phyloP scores from a whole-genome alignment of 176 grass and related monocot species.

The Melocanna baccifera region DNA sequence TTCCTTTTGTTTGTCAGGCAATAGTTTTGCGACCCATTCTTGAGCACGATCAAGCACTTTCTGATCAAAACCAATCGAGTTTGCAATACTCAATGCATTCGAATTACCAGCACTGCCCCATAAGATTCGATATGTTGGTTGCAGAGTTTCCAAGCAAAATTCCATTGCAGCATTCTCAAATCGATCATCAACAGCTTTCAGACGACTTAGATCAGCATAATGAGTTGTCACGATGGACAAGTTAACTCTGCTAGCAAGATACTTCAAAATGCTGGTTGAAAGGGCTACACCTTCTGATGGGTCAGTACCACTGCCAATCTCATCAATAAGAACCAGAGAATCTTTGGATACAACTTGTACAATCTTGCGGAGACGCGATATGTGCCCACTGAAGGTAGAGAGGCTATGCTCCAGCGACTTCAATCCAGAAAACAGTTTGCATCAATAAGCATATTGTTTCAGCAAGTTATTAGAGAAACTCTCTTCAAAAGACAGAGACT shows the following conservation, averaged over 20 bases:
- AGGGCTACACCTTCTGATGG: constrained; percentile 83
- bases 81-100: constrained; percentile 71
- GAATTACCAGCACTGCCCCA: constrained; percentile 77
- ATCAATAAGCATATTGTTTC: constrained; percentile 53
- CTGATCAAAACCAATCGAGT: constrained; percentile 78
- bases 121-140: constrained; percentile 65
- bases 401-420: constrained; percentile 81
- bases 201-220: constrained; percentile 64
- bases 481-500: constrained; percentile 58
- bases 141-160: constrained; percentile 62
- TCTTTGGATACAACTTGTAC: constrained; percentile 50
- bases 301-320: constrained; percentile 73
- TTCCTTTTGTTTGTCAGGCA: constrained; percentile 71
- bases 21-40: constrained; percentile 64
- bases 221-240: constrained; percentile 72
- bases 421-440: constrained; percentile 63
- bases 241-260: constrained; percentile 43
- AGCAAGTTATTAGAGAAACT: constrained; percentile 36
- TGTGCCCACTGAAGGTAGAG: constrained; percentile 79
- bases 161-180: constrained; percentile 90
- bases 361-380: constrained; percentile 70
- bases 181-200: constrained; percentile 46
- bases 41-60: constrained; percentile 53
- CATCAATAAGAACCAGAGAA: constrained; percentile 75
- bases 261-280: constrained; percentile 70